Percentiles rank a stretch among this genome's conserved stretches.
These are phyloP conservation scores for Colletotrichum theobromicola DNA, from an alignment of 2,329 filamentous ascomycete species.

Conservation along the genomic window DNA sequence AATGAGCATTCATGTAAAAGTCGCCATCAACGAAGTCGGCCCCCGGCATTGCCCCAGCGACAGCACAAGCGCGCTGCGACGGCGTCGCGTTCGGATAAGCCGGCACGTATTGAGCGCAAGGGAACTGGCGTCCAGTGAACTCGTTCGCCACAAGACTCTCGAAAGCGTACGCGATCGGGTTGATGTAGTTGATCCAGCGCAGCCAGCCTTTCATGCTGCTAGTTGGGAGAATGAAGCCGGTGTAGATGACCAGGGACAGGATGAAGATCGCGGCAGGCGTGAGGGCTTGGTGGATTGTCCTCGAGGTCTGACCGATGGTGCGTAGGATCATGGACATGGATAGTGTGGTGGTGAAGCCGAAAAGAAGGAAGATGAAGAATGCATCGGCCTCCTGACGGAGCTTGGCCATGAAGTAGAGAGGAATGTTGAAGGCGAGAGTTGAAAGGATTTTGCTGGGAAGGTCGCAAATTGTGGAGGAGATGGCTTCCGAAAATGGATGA, in stretches of 20 bases:
- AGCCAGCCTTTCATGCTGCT: slow-evolving; percentile 42
- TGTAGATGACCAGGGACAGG: slow-evolving; percentile 58
- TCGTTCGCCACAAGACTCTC: slow-evolving; percentile 73
- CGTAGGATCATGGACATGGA: slow-evolving; percentile 57
- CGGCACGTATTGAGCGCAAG: slow-evolving; percentile 24
- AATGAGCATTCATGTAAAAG: slow-evolving; percentile 51
- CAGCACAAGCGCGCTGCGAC: slow-evolving; percentile 43
- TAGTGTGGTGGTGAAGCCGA: slow-evolving; percentile 52
- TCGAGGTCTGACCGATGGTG: slow-evolving; percentile 53
- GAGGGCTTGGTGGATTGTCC: slow-evolving; percentile 57
- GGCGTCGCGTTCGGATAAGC: slow-evolving; percentile 23
- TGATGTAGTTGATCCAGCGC: slow-evolving; percentile 63
- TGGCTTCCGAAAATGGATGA: slow-evolving; percentile 29
- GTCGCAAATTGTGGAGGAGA: slow-evolving; percentile 10
- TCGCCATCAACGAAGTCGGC: slow-evolving; percentile 46
- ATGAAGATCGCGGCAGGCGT: slow-evolving; percentile 57
- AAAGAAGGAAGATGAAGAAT: slow-evolving; percentile 60
- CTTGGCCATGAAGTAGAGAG: slow-evolving; percentile 70
- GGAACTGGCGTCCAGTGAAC: slow-evolving; percentile 55
- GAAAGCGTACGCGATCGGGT: slow-evolving; percentile 62
- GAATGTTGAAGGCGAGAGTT: slow-evolving; percentile 63
- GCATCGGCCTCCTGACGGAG: slow-evolving; percentile 58
- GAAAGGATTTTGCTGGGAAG: slow-evolving; percentile 43
- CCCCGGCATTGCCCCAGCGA: slow-evolving; percentile 50
- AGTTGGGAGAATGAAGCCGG: slow-evolving; percentile 54